Evolutionary conservation across 176 grass and related monocot genomes (phyloP).

Genomic region (Triticum dicoccoides): DNA sequence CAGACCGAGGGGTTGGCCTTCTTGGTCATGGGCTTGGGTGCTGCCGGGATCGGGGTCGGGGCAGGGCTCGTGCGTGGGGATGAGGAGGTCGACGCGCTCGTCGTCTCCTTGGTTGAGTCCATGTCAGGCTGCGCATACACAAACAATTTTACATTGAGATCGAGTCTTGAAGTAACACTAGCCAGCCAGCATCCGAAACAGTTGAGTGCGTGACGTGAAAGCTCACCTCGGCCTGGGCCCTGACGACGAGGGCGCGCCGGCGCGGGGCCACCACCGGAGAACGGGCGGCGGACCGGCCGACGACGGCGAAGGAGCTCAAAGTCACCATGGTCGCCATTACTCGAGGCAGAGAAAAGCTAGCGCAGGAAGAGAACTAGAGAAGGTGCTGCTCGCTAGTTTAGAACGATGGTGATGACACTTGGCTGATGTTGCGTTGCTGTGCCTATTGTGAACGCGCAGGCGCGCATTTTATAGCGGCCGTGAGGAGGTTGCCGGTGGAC

Average conservation of each 20-base stretch:
- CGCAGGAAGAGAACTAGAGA: not conserved
- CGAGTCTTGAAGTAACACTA: not conserved
- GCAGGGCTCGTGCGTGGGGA: not conserved
- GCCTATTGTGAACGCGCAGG: not conserved
- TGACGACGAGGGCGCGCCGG: not conserved
- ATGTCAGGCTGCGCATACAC: not conserved
- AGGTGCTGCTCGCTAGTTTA: not conserved
- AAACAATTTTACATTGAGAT: not conserved
- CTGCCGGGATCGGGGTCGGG: not conserved
- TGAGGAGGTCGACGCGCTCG: not conserved
- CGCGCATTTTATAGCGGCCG: not conserved
- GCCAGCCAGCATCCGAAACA: not conserved
- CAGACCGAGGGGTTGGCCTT: constrained; percentile 24
- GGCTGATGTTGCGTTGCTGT: not conserved
- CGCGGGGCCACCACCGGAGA: not conserved
- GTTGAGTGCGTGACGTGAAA: not conserved
- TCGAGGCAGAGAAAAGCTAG: not conserved
- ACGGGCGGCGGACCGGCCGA: not conserved
- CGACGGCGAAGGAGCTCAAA: not conserved
- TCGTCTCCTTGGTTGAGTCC: not conserved
- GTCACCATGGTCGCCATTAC: not conserved
- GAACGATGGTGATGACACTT: not conserved
- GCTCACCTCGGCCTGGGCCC: not conserved
- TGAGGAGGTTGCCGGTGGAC: not conserved
- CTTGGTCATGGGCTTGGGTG: not conserved